Evolutionary conservation across 768 basidiomycete genomes (phyloP), one percentile per base, ranked within the genome.

Genomic region (Plicaturopsis crispa): DNA sequence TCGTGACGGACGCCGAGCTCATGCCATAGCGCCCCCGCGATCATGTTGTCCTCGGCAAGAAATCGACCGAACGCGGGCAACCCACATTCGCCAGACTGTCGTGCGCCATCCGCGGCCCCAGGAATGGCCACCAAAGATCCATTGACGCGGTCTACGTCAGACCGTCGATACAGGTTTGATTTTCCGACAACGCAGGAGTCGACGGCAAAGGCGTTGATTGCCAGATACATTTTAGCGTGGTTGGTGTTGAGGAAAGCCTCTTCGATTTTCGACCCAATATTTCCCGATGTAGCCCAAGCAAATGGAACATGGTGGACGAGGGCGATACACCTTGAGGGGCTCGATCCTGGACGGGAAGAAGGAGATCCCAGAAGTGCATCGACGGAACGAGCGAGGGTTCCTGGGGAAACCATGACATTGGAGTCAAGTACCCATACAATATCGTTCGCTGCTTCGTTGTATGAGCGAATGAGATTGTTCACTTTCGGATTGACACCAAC

Each of bases 11-110:
- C 66, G 24, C 77, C 82, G 3, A 97, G 70, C 56, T 98, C 89
- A 55, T 97, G 89, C 96, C 92, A 97, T 10, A 99, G 65, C 1
- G 88, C 78, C 33, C 77, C 69, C 13, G 81, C 96, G 41, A 99
- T 94, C 88, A 89, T 94, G 62, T 97, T 97, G 64, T 99, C 96
- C 60, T 99, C 96, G 0, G 96, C 94, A 31, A 98, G 72, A 61
- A 84, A 98, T 10, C 82, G 78, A 0, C 82, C 84, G 46, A 97
- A 97, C 0, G 78, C 82, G 6, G 76, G 69, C 17, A 99, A 68
- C 1, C 92, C 92, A 31, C 48, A 43, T 39, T 48, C 59, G 54
- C 52, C 54, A 54, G 42, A 46, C 33, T 28, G 10, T 42, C 18
- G 20, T 26, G 21, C 43, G 36, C 36, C 41, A 12, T 46, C 44